Evolutionary conservation across 2,329 filamentous ascomycete genomes (phyloP).

Genomic region (Nigrograna mackinnonii): DNA sequence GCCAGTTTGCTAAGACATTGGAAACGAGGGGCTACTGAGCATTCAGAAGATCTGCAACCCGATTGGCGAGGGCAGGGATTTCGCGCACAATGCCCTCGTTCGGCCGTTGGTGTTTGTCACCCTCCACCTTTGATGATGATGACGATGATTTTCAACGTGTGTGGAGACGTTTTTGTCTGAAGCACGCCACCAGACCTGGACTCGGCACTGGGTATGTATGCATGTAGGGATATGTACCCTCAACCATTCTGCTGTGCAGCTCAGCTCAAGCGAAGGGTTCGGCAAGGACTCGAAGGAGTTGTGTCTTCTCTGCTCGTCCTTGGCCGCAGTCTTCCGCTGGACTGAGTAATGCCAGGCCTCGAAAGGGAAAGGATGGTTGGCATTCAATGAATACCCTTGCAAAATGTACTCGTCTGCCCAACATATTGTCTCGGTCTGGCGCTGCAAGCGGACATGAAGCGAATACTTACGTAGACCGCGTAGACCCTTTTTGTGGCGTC

Average conservation of each 20-base stretch:
- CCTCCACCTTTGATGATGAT: no score
- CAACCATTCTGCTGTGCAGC: constrained; percentile 18
- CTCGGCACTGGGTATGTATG: no score
- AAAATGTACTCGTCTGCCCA: constrained; percentile 7
- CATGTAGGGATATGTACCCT: constrained; percentile 25
- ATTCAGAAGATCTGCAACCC: constrained; percentile 27
- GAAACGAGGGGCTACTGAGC: constrained; percentile 17
- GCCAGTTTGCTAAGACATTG: constrained; percentile 29
- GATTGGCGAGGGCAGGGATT: constrained; percentile 35
- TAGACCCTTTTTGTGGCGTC: constrained; percentile 17
- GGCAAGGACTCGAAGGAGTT: no score
- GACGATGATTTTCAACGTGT: no score
- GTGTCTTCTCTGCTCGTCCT: no score
- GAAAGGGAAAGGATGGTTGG: constrained; percentile 19
- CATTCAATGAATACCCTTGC: constrained; percentile 23
- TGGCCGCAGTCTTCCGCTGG: no score
- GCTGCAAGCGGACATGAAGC: constrained; percentile 23
- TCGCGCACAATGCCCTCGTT: no score
- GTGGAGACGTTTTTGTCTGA: no score
- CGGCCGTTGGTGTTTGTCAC: no score
- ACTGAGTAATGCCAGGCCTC: constrained; percentile 14
- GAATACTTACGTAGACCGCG: constrained; percentile 2
- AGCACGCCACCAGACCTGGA: no score
- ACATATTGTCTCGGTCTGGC: constrained; percentile 18
- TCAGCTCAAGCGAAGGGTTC: neutral